Percentiles rank a stretch among this genome's conserved stretches.
Conservation (phyloP, 2,329 filamentous ascomycete species). For the Botrytis fragariae region DNA sequence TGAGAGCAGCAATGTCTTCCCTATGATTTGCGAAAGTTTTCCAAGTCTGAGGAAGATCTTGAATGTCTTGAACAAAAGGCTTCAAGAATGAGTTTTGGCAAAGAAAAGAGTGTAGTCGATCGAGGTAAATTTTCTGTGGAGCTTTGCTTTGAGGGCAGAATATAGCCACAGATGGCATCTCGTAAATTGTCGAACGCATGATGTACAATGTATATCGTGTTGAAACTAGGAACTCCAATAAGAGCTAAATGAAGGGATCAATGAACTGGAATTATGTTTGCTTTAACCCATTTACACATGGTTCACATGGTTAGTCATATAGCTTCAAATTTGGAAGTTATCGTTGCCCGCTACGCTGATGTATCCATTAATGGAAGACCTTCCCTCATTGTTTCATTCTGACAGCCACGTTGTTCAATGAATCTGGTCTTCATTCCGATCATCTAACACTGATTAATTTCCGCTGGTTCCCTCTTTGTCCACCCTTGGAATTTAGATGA, state of each 20-base stretch:
- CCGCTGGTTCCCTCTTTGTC: background rate
- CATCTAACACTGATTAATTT: background rate
- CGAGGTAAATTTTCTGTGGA: conserved; percentile 1
- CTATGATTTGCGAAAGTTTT: background rate
- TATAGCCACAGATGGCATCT: conserved; percentile 7
- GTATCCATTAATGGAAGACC: background rate
- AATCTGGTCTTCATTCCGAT: background rate
- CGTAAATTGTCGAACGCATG: background rate
- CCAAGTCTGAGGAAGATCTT: conserved; percentile 18
- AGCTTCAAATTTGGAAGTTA: background rate
- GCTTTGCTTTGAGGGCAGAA: conserved; percentile 17
- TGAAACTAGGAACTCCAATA: background rate
- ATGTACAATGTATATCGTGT: background rate
- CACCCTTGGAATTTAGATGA: background rate
- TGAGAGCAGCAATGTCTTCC: background rate
- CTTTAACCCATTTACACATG: background rate
- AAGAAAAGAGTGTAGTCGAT: conserved; percentile 10
- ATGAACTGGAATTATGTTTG: background rate
- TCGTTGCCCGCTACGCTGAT: background rate
- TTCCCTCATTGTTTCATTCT: background rate
- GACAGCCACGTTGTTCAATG: background rate
- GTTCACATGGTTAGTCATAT: background rate
- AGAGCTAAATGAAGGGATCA: too few species aligned
- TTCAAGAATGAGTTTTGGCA: conserved; percentile 19
- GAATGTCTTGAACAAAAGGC: background rate